Conservation (phyloP, 441 rosid species). For the Erysimum pusillum region DNA sequence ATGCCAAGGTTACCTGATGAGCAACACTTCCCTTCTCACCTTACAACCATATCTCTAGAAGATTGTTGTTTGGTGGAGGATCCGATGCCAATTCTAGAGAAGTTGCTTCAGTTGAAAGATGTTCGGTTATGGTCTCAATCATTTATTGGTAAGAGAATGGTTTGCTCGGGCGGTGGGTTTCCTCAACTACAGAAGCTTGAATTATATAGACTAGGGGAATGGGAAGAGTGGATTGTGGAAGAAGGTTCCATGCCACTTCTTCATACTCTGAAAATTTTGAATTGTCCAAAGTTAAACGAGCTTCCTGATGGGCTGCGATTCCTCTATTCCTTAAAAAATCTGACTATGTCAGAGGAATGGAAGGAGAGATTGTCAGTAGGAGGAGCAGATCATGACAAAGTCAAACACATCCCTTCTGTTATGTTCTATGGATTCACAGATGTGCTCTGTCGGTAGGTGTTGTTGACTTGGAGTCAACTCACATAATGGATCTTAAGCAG, state of each 20-base stretch:
- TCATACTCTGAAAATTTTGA: neutral
- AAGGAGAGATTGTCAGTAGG: slow-evolving; percentile 8
- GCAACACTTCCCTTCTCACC: neutral
- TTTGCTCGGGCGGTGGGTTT: slow-evolving; percentile 16
- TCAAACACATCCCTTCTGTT: slow-evolving; percentile 42
- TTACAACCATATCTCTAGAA: neutral
- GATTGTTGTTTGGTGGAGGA: slow-evolving; percentile 12
- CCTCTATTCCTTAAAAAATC: neutral
- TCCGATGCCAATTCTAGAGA: slow-evolving; percentile 23
- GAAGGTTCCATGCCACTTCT: slow-evolving; percentile 42
- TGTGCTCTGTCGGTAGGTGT: no score
- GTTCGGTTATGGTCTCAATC: accelerated
- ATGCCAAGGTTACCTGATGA: slow-evolving; percentile 6
- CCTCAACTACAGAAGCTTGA: neutral
- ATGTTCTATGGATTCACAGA: no score
- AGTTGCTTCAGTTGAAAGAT: neutral
- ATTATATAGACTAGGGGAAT: accelerated
- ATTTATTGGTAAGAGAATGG: neutral
- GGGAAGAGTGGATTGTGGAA: slow-evolving; percentile 42
- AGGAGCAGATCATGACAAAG: slow-evolving; percentile 47
- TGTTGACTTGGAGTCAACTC: no score
- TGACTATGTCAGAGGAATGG: neutral
- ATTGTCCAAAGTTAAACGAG: neutral
- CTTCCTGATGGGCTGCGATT: slow-evolving; percentile 47
- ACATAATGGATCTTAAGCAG: no score